Evolutionary conservation across 2,329 filamentous ascomycete genomes (phyloP), one percentile per base, ranked within the genome.

Genomic region (Alternaria triticina): DNA sequence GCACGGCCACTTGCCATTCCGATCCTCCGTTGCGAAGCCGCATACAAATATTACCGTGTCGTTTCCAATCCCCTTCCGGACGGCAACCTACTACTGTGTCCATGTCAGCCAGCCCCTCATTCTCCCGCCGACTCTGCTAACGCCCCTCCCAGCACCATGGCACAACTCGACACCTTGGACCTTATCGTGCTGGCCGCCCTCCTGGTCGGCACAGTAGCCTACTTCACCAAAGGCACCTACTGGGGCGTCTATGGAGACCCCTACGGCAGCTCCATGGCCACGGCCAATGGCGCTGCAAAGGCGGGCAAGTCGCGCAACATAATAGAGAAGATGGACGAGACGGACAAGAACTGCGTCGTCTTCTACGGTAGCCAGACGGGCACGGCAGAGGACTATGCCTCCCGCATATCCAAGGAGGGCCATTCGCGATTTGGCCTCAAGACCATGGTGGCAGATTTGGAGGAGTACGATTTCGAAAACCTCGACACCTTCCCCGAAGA

Each of bases 311-410:
- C 94, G 64, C 87, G 96, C 72, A 94, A 97, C 81, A 94, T 99
- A 68, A 79, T 97, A 64, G 92, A 98, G 86, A 97, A 97, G 84
- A 91, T 99, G 90, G 92, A 97, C 22, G 94, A 98, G 84, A 90
- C 89, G 11, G 91, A 90, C 81, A 99, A 98, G 85, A 98, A 99
- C 84, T 97, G 95, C 81, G 91, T 99, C 69, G 91, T 99, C 75
- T 97, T 99, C 86, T 99, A 97, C 80, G 96, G 96, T 71, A 99
- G 96, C 30, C 96, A 99, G 84, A 99, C 96, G 20, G 96, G 96
- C 75, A 99, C 96, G 44, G 96, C 96, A 54, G 96, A 99, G 83
- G 96, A 99, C 81, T 99, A 99, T 78, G 96, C 96, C 70, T 97
- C 95, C 12, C 89, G 96, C 73, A 85, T 99, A 72, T 94, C 96